A percentile compares a stretch with the other conserved stretches of the same genome.
Evolutionary conservation across 2,329 filamentous ascomycete genomes (phyloP).

Genomic region (Davidsoniella neocaledoniae): DNA sequence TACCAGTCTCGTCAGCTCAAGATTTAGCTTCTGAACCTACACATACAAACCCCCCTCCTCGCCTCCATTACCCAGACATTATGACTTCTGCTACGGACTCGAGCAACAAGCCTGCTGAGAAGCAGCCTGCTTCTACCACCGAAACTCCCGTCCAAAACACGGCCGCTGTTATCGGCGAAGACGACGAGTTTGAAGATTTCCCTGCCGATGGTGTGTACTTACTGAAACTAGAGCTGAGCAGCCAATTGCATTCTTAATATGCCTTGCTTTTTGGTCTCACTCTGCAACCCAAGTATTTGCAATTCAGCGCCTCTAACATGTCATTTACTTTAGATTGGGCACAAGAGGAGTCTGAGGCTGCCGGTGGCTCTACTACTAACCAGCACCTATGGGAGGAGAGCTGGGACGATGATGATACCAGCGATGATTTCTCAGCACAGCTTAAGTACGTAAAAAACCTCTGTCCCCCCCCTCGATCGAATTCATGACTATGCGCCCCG

Average conservation of each 20-base stretch:
- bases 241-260: constrained; percentile 2
- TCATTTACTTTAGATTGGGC: constrained; percentile 55
- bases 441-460: constrained; percentile 53
- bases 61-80: neutral
- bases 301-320: neutral
- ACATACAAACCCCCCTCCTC: too few species aligned
- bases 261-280: neutral
- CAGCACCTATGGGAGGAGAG: constrained; percentile 96
- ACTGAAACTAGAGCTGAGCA: too few species aligned
- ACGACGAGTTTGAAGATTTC: constrained; percentile 98
- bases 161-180: constrained; percentile 54
- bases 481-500: too few species aligned
- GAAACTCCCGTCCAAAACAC: constrained; percentile 19
- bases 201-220: constrained; percentile 65
- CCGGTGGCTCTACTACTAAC: constrained; percentile 47
- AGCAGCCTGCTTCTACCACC: constrained; percentile 15
- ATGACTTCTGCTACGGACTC: constrained; percentile 16
- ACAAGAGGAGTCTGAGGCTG: constrained; percentile 76
- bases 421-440: constrained; percentile 88
- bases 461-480: neutral
- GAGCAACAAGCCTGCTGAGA: constrained; percentile 18
- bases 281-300: neutral
- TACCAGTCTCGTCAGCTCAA: too few species aligned
- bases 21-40: neutral
- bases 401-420: constrained; percentile 98